These are phyloP conservation scores for Dioscorea cayenensis DNA, from an alignment of 116 monocot genomes.

Conservation along the genomic window DNA sequence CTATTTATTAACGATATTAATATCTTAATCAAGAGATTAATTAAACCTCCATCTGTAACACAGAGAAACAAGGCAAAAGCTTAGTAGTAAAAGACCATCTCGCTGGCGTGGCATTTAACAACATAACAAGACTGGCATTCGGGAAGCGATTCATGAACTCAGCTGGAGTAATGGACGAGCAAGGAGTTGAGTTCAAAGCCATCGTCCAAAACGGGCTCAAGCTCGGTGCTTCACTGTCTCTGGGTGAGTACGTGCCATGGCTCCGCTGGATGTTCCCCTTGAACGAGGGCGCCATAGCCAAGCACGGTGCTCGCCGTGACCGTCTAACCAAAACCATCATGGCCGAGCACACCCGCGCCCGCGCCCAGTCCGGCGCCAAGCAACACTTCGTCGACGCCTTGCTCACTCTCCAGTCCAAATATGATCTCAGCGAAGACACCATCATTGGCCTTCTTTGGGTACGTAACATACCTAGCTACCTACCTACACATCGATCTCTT, in stretches of 20 bases:
- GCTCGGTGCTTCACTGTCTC: conserved; percentile 67
- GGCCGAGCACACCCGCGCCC: conserved; percentile 65
- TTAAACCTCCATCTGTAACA: too few species aligned
- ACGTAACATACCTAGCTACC: too few species aligned
- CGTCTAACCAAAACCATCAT: conserved; percentile 68
- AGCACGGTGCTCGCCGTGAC: conserved; percentile 61
- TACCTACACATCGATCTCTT: neutral
- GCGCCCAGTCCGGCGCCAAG: conserved; percentile 37
- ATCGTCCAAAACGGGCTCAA: conserved; percentile 71
- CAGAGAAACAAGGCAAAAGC: neutral
- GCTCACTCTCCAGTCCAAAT: conserved; percentile 62
- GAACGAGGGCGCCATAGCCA: conserved; percentile 56
- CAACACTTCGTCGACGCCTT: conserved; percentile 89
- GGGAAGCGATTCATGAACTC: conserved; percentile 80
- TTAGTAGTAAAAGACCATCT: conserved; percentile 61
- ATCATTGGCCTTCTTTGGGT: conserved; percentile 95
- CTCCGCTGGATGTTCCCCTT: conserved; percentile 70
- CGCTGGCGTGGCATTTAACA: conserved; percentile 49
- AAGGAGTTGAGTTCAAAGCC: conserved; percentile 75
- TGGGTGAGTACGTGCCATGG: conserved; percentile 71
- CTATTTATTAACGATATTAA: too few species aligned
- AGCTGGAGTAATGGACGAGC: conserved; percentile 53
- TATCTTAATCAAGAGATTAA: too few species aligned
- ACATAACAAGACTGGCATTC: conserved; percentile 61
- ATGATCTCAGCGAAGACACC: conserved; percentile 79